Base-by-base conservation (phyloP, 1,284 basidiomycete species). In the Sanghuangporus sanghuang region DNA sequence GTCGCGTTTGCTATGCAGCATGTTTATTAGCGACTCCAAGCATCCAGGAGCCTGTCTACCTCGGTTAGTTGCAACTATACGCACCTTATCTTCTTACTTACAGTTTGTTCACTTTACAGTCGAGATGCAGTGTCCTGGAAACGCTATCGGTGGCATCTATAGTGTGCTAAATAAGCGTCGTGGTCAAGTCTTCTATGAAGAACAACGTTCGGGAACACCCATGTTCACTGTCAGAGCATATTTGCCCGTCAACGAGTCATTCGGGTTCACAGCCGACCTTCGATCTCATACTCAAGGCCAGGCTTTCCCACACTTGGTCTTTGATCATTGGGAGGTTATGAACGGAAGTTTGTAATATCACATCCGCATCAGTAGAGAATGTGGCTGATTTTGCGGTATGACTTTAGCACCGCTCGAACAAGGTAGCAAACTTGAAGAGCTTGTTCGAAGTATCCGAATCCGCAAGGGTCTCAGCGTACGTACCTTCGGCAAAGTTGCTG, bases 151-250 rank as follows among this genome's bases (percentile, higher is more conserved):
- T 78, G 97, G 97, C 84, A 96, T 99, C 81, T 99, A 99, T 89
- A 84, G 79, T 70, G 84, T 84, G 66, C 81, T 99, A 79, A 99
- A 98, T 89, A 95, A 90, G 83, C 93, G 96, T 76, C 94, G 97
- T 87, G 97, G 96, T 67, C 95, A 97, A 76, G 97, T 99, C 70
- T 96, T 96, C 86, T 92, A 89, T 71, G 93, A 99, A 79, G 96
- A 99, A 81, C 96, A 98, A 80, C 85, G 96, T 73, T 82, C 90
- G 7, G 96, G 97, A 82, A 99, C 97, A 27, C 97, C 97, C 67
- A 98, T 99, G 95, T 98, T 96, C 87, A 99, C 94, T 64, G 93
- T 99, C 80, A 99, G 98, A 88, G 96, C 96, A 39, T 97, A 96
- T 85, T 84, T 98, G 61, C 96, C 96, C 74, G 95, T 98, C 78